These are phyloP conservation scores for Kwoniella dendrophila DNA, from an alignment of 768 basidiomycete genomes.

Conservation along the genomic window DNA sequence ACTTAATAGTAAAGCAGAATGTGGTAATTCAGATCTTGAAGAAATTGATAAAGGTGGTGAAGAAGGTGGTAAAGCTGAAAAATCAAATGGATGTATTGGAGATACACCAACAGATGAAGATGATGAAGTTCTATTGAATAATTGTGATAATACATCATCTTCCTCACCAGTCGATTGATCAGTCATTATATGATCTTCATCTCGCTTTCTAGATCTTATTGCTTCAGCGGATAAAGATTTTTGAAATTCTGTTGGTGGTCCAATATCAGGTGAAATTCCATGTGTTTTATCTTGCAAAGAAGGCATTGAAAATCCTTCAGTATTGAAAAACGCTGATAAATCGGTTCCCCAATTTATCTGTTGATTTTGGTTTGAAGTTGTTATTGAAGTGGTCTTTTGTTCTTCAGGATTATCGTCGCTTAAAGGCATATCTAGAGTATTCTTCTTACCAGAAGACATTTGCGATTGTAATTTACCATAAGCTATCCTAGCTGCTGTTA, in stretches of 20 bases:
- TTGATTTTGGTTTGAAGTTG: neutral
- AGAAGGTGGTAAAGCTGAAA: conserved; percentile 44
- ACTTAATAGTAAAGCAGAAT: conserved; percentile 37
- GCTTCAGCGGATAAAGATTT: conserved; percentile 16
- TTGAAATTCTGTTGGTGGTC: conserved; percentile 10
- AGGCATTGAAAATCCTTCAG: conserved; percentile 31
- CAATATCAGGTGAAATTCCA: conserved; percentile 13
- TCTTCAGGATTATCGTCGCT: conserved; percentile 35
- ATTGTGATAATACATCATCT: conserved; percentile 36
- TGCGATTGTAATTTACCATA: neutral
- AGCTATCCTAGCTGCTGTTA: conserved; percentile 8
- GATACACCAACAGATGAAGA: conserved; percentile 33
- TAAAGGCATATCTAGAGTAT: conserved; percentile 40
- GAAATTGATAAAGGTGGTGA: conserved; percentile 46
- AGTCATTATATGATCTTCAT: neutral
- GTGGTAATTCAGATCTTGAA: conserved; percentile 24
- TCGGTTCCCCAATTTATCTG: conserved; percentile 39
- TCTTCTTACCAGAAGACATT: no score
- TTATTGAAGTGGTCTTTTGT: neutral
- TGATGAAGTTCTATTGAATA: conserved; percentile 40
- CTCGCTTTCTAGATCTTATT: neutral
- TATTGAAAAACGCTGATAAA: conserved; percentile 45
- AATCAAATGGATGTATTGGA: conserved; percentile 43
- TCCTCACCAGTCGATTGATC: conserved; percentile 26
- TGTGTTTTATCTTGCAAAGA: conserved; percentile 1